Conservation (phyloP, 192 early-diverging fungal species). For the Coemansia sp. region DNA sequence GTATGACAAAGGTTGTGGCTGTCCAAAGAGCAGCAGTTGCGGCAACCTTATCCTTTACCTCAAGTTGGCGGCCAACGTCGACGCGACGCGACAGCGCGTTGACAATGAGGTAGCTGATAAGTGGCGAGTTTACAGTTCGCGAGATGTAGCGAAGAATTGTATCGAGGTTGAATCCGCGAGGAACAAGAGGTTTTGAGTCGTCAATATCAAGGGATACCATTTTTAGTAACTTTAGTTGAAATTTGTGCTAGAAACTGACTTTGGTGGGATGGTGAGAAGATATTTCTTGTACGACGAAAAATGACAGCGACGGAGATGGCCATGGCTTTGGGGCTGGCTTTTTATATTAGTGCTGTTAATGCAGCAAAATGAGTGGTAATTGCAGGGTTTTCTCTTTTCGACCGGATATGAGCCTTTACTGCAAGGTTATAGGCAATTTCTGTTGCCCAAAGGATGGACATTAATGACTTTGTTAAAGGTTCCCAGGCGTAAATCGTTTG, state of each 20-base stretch:
- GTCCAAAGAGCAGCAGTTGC: constrained; percentile 32
- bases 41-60: constrained; percentile 19
- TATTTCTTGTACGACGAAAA: background rate
- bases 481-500: no score
- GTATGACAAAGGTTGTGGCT: constrained; percentile 25
- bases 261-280: background rate
- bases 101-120: constrained; percentile 32
- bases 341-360: no score
- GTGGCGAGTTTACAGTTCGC: constrained; percentile 23
- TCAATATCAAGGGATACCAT: constrained; percentile 17
- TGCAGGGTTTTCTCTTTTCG: no score
- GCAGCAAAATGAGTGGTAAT: no score
- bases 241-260: background rate
- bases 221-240: background rate
- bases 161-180: constrained; percentile 44
- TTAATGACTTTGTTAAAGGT: no score
- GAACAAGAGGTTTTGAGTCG: constrained; percentile 44
- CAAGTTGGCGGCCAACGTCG: background rate
- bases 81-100: constrained; percentile 16
- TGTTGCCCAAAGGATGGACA: no score
- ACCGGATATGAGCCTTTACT: no score
- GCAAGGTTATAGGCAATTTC: no score
- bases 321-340: no score
- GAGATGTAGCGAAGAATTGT: constrained; percentile 34
- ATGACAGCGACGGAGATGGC: no score